Conservation (phyloP, 1,284 basidiomycete species). For the Malassezia sp. region DNA sequence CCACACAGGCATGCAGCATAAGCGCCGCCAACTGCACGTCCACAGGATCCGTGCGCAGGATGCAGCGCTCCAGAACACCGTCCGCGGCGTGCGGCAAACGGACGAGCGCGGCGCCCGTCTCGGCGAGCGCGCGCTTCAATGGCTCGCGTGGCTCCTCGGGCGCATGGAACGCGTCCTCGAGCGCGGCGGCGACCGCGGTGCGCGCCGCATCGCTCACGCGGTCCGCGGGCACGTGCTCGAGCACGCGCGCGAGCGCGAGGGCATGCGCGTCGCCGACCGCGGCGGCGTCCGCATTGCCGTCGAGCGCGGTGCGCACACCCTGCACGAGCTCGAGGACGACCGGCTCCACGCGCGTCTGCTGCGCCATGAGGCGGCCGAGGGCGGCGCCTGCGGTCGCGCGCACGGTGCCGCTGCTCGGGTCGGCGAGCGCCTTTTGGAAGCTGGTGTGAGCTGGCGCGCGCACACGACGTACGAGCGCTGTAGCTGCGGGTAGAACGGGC, state of each 20-base stretch:
- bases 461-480: too few relatives aligned
- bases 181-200: conserved; percentile 62
- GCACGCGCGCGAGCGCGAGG: conserved; percentile 65
- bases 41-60: conserved; percentile 55
- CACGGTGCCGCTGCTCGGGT: conserved; percentile 66
- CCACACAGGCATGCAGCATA: conserved; percentile 52
- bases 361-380: conserved; percentile 78
- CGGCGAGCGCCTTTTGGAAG: conserved; percentile 84
- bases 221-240: conserved; percentile 56
- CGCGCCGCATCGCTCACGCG: conserved; percentile 68
- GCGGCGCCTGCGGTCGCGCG: conserved; percentile 70
- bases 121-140: conserved; percentile 56
- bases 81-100: conserved; percentile 57
- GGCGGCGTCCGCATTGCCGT: conserved; percentile 30
- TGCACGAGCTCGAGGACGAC: conserved; percentile 70
- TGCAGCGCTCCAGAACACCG: conserved; percentile 55
- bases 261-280: conserved; percentile 58
- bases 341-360: conserved; percentile 52
- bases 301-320: conserved; percentile 54
- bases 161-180: conserved; percentile 61
- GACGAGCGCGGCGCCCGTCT: conserved; percentile 60
- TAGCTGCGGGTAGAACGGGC: conserved; percentile 95
- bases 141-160: conserved; percentile 11
- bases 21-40: conserved; percentile 59
- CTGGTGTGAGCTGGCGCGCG: too few relatives aligned